Base-by-base conservation (phyloP, 2,329 filamentous ascomycete genomes). In the Penicillium decumbens region DNA sequence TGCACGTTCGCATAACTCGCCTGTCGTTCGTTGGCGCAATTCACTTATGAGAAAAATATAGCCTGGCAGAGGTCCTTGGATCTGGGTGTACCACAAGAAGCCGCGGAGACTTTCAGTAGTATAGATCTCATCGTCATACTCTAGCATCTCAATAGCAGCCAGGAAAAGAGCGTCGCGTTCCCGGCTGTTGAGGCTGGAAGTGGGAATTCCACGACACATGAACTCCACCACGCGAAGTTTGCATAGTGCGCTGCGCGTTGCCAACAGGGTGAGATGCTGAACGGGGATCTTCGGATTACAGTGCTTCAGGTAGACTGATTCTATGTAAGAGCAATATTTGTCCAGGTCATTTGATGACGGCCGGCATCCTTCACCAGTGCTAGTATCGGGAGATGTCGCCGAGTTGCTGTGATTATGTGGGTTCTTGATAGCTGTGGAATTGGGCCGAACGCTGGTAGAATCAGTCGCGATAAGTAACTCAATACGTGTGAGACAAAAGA, bases 1-100 rank as follows among this genome's bases (percentile, higher is more conserved):
- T 0, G 80, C 80, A 9, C 78, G 76, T 58, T 83, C 80, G 45
- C 79, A 79, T 50, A 80, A 70, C 1, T 77, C 74, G n/a, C 80
- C 80, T 0, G 72, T 73, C 2, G 75, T 75, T 24, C 79, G 75
- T 20, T 71, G 66, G 5, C 77, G 77, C 32, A 84, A 69, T 59
- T 82, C 80, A 42, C 76, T 77, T 10, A 81, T 73, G 20, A 83
- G 70, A 58, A 80, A 82, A 64, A 83, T 37, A 65, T 83, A 83
- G 1, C 79, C 80, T 1, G 80, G 80, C 53, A 84, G 76, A 7
- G 81, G 33, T 12, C 33, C 33, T 12, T 20, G 81, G 58, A 82
- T 77, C 55, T 76, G 72, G 0, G 78, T 80, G 59, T 80, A 83
- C 81, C 81, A 84, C 43, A 71, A 72, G 56, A 80, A 83, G 2